Conservation (phyloP, 164 flowering plant species). For the Berberis vulgaris region DNA sequence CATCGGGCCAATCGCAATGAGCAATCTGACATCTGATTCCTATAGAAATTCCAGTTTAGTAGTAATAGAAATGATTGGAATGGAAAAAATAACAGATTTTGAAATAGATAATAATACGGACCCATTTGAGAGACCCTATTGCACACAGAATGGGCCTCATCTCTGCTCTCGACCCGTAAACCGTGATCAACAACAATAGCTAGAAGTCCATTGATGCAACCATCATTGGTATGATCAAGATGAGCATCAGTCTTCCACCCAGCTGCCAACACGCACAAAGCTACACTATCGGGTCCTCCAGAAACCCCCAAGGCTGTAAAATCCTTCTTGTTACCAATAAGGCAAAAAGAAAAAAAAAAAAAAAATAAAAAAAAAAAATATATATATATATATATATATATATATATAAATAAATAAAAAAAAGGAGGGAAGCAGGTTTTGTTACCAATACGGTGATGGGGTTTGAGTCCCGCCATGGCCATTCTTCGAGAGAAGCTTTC, state of each 20-base stretch:
- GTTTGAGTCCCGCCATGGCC: slow-evolving; percentile 76
- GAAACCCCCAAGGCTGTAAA: slow-evolving; percentile 78
- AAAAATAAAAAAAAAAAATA: too few species aligned
- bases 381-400: too few species aligned
- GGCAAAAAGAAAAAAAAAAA: not conserved
- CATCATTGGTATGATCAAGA: slow-evolving; percentile 17
- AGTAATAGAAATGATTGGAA: not conserved
- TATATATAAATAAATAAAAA: not conserved
- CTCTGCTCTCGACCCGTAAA: slow-evolving; percentile 72
- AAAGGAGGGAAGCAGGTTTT: not conserved
- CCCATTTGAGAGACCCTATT: slow-evolving; percentile 62
- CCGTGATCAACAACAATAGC: slow-evolving; percentile 87
- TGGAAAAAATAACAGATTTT: not conserved
- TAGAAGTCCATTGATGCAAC: slow-evolving; percentile 58
- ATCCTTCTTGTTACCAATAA: not conserved
- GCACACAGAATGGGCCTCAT: slow-evolving; percentile 56
- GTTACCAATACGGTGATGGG: slow-evolving; percentile 67
- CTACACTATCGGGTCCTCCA: slow-evolving; percentile 94
- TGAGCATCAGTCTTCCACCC: slow-evolving; percentile 51
- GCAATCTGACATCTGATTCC: slow-evolving; percentile 77
- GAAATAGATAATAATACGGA: slow-evolving; percentile 13
- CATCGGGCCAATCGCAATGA: slow-evolving; percentile 60
- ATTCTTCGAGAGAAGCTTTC: slow-evolving; percentile 50
- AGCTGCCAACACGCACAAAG: slow-evolving; percentile 62
- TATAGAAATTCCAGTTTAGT: slow-evolving; percentile 20